Conservation (phyloP, 495 filamentous ascomycete genomes). For the Talaromyces liani region DNA sequence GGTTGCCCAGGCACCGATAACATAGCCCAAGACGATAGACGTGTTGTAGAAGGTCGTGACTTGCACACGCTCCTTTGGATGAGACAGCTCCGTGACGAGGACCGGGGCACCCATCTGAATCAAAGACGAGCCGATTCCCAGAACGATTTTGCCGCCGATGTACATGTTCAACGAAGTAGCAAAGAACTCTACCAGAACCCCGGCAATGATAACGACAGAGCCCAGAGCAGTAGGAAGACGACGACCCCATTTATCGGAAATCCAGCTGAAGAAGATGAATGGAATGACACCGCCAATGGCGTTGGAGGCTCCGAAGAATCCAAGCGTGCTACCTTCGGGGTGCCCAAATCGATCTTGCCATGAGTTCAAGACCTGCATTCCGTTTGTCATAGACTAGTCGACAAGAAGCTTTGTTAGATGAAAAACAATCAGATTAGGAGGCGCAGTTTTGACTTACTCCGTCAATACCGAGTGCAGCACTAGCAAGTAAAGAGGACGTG, state of each 20-base stretch:
- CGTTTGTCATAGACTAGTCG: conserved; percentile 24
- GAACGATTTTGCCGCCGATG: conserved; percentile 31
- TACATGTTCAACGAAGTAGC: conserved; percentile 38
- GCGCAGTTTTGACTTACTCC: conserved; percentile 13
- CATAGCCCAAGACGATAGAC: conserved; percentile 54
- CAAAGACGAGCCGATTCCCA: conserved; percentile 54
- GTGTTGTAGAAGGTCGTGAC: conserved; percentile 59
- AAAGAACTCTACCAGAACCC: conserved; percentile 45
- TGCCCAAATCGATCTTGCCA: conserved; percentile 28
- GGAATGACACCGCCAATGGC: conserved; percentile 56
- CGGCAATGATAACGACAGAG: conserved; percentile 53
- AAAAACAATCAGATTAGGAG: neutral
- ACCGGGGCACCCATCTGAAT: conserved; percentile 57
- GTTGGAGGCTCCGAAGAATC: conserved; percentile 57
- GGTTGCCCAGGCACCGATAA: conserved; percentile 27
- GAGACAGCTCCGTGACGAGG: conserved; percentile 53
- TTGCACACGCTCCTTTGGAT: conserved; percentile 57
- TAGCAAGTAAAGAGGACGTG: conserved; percentile 22
- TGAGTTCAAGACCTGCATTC: conserved; percentile 23
- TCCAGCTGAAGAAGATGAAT: conserved; percentile 52
- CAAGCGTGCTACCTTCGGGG: conserved; percentile 45
- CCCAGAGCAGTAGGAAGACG: conserved; percentile 51
- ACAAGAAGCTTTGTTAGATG: neutral
- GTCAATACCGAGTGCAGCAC: conserved; percentile 22
- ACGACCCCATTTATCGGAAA: conserved; percentile 53